Percentiles rank a stretch among this genome's conserved stretches.
Conservation (phyloP, 2,329 filamentous ascomycete genomes). For the Lasiodiplodia citricola region DNA sequence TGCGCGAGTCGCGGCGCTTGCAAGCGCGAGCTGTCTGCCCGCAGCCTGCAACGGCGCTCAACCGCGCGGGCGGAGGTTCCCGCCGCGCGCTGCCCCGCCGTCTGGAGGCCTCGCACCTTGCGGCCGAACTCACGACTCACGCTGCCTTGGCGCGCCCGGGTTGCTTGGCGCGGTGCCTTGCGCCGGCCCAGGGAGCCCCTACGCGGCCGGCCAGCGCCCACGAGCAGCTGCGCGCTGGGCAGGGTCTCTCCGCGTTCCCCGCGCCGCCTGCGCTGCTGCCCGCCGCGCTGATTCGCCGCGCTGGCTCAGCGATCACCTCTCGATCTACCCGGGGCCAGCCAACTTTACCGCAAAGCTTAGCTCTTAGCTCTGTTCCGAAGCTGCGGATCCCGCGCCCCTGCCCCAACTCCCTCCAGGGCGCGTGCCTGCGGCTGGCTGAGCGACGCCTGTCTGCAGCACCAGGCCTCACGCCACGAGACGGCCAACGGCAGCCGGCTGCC, state of each 20-base stretch:
- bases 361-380: constrained; percentile 16
- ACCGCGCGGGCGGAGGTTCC: constrained; percentile 9
- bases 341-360: constrained; percentile 22
- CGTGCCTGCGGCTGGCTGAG: constrained; percentile 20
- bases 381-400: constrained; percentile 18
- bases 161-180: constrained; percentile 11
- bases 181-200: background rate
- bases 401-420: background rate
- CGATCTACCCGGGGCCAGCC: constrained; percentile 20
- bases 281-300: constrained; percentile 13
- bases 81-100: background rate
- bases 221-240: constrained; percentile 1
- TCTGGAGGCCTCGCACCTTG: constrained; percentile 5
- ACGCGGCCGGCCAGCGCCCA: constrained; percentile 1
- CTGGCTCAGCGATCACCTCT: constrained; percentile 14
- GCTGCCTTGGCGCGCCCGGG: constrained; percentile 11
- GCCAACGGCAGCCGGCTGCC: constrained; percentile 4
- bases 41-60: constrained; percentile 9
- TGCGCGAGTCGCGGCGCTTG: background rate
- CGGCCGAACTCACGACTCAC: constrained; percentile 20
- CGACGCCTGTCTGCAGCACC: background rate
- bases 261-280: constrained; percentile 2
- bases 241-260: constrained; percentile 15
- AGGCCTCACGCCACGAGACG: constrained; percentile 3
- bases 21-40: background rate